Conservation (phyloP, 345 rosid species). For the Ceriops tagal region DNA sequence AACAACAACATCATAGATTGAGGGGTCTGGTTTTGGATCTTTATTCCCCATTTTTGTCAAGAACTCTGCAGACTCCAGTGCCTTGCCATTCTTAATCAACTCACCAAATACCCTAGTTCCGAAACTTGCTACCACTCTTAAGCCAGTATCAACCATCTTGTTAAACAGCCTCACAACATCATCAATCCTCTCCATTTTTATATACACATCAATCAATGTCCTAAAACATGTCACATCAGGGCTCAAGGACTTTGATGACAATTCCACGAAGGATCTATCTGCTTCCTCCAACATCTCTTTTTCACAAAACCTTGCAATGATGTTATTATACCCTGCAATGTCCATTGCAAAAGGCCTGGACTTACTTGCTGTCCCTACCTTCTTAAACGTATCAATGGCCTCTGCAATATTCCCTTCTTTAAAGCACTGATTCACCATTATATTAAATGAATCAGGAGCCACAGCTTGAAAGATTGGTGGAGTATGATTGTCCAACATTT, state of each 20-base stretch:
- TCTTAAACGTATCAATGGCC: constrained; percentile 62
- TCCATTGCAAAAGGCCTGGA: constrained; percentile 85
- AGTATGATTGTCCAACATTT: constrained; percentile 85
- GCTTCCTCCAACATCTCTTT: constrained; percentile 76
- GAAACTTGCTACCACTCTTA: too few species aligned
- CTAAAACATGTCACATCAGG: constrained; percentile 73
- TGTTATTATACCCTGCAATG: constrained; percentile 71
- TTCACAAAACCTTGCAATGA: constrained; percentile 68
- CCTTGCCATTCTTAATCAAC: too few species aligned
- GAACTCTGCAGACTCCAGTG: too few species aligned
- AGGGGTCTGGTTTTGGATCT: too few species aligned
- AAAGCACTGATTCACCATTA: constrained; percentile 89
- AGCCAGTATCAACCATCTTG: too few species aligned
- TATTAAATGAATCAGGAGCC: constrained; percentile 75
- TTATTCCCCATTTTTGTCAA: too few species aligned
- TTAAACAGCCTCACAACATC: too few species aligned
- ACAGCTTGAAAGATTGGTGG: constrained; percentile 77
- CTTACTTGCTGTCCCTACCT: constrained; percentile 58
- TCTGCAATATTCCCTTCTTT: constrained; percentile 59
- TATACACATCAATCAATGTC: constrained; percentile 68
- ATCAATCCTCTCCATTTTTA: constrained; percentile 32
- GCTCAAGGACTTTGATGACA: constrained; percentile 57
- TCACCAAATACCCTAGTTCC: too few species aligned
- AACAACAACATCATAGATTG: too few species aligned
- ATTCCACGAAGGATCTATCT: constrained; percentile 49